Percentiles rank a stretch among this genome's conserved stretches.
Evolutionary conservation across 352 stramenopile species (phyloP).

Genomic region (Phytophthora sp.): DNA sequence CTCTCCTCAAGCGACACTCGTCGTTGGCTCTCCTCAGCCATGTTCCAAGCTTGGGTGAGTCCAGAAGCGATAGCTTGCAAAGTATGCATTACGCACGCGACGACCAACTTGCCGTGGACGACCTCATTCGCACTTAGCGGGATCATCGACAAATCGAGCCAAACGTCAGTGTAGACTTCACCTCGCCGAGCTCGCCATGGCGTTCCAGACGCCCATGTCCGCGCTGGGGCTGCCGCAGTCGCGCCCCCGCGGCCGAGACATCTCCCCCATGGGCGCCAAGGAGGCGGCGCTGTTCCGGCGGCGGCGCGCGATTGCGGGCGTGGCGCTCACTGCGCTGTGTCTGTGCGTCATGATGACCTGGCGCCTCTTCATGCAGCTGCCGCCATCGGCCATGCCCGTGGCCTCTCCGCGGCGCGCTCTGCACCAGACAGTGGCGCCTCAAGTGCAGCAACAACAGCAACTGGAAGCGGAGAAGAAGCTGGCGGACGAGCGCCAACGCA

Average conservation of each 20-base stretch:
- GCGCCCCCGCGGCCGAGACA: constrained; percentile 18
- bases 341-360: constrained; percentile 50
- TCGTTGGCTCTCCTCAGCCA: no score
- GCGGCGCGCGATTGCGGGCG: constrained; percentile 17
- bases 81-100: background rate
- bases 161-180: constrained; percentile 4
- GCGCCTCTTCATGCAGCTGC: constrained; percentile 42
- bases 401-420: constrained; percentile 35
- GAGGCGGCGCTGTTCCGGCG: constrained; percentile 24
- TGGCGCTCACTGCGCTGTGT: constrained; percentile 37
- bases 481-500: constrained; percentile 17
- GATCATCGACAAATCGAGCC: no score
- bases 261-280: constrained; percentile 4
- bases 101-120: no score
- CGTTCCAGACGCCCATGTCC: constrained; percentile 63
- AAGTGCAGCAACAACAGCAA: constrained; percentile 22
- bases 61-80: no score
- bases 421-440: constrained; percentile 20
- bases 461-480: constrained; percentile 20
- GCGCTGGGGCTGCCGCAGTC: constrained; percentile 60
- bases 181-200: constrained; percentile 13
- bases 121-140: no score
- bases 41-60: no score
- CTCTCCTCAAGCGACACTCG: no score
- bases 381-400: constrained; percentile 17